Evolutionary conservation across 441 rosid species (phyloP), one percentile per base, ranked within the genome.

Genomic region (Bocquillonia castaneifolia): DNA sequence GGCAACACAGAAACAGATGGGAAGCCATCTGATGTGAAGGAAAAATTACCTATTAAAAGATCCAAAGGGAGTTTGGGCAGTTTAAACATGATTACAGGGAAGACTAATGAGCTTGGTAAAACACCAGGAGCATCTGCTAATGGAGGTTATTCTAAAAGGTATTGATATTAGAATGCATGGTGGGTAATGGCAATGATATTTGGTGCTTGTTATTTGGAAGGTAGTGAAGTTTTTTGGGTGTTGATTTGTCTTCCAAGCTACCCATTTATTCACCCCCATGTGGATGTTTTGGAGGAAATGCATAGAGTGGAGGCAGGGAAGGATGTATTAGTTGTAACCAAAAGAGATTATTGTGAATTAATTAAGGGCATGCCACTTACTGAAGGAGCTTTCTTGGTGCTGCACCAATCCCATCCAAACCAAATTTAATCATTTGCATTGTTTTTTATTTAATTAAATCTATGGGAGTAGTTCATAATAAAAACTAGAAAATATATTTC

Each of bases 1-100:
- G 86, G 88, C 28, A 61, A 80, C 44, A 59, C 70, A 29, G 93
- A 89, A 76, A 79, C 83, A 59, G 99, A 91, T 76, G 87, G 81
- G 42, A 93, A 85, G 79, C 88, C 85, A 66, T 71, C 96, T 78
- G 96, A 91, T 31, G 86, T 50, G 60, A 93, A 91, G 80, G 99
- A 93, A 77, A 93, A 93, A 66, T 80, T 91, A 76, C 96, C 97
- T 61, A 88, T 91, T 70, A 91, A 93, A 86, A 88, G 97, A 81
- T 93, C 99, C 6, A 91, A 89, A 86, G 99, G 95, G 79, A 91
- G 97, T 78, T 83, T 93, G 82, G 97, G 97, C 72, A 93, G 96
- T 78, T 83, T 91, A 79, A 93, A 85, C 77, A 85, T 87, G 92
- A 87, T 91, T 66, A 89, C 88, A 3, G 93, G 96, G 72, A 93